Base-by-base conservation (phyloP, 139 green algal species). In the Asterochloris erici region DNA sequence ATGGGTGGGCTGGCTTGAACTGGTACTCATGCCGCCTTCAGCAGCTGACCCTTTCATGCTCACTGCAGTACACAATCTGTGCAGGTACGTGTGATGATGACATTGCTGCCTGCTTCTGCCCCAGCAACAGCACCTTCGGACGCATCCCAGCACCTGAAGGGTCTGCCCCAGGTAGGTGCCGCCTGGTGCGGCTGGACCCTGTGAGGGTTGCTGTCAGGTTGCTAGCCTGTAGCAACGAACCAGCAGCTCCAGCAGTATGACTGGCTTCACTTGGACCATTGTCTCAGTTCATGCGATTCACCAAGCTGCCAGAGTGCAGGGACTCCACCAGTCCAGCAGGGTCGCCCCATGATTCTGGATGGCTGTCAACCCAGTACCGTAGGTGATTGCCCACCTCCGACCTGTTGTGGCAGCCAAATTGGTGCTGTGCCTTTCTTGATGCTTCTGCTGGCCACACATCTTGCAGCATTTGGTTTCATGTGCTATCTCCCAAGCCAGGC, bases 51-150 rank as follows among this genome's bases (percentile, higher is more conserved):
- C 38, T 54, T 10, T 6, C 4, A 54, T 6, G 38, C 38, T 54
- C 38, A 54, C 38, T 2, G 38, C 38, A 54, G 38, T 54, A 6
- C 38, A 54, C 38, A 54, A 2, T 6, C 6, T 54, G 38, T 62
- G 63, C 87, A 85, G 89, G 89, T 47, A 86, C 90, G 12, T 93
- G 89, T 81, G 89, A 93, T 80, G 81, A 87, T 17, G 60, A 84
- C 16, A 88, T 86, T 12, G 87, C 74, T 1, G 78, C 74, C 21
- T 93, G 89, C 84, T 93, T 86, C 81, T 93, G 89, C 38, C 38
- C 38, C 38, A 54, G 38, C 70, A 88, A 90, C 66, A 86, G 86
- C 21, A 88, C 85, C 62, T 83, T 83, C 21, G 74, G 84, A 10
- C 79, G 78, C n/a, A 69, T 87, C 1, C 84, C 19, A 23, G 66